Base-by-base conservation (phyloP, 2,329 filamentous ascomycete species). In the Aureobasidium sp. region DNA sequence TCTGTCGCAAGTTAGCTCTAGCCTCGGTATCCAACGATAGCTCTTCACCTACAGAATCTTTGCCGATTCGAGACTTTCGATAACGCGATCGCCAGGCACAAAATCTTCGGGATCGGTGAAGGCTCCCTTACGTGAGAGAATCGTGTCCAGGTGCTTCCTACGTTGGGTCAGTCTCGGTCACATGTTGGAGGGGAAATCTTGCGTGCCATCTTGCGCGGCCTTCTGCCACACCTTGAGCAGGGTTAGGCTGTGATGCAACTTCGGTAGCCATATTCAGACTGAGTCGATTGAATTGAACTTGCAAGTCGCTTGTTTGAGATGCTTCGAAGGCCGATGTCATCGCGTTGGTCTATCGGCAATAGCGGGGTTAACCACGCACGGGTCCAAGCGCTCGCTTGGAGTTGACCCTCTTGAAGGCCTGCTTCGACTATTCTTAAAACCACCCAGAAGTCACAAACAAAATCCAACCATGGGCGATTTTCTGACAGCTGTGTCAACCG, bases 131-230 rank as follows among this genome's bases (percentile, higher is more conserved):
- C 85, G 86, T 61, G 81, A 85, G 60, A 95, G 82, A 65, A 96
- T 85, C 64, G 82, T 86, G 74, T 97, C 85, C 61, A 97, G 82
- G 72, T 95, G 87, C 73, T 84, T 86, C 91, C 91, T 69, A 61
- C 64, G 64, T 62, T 62, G 33, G 64, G 63, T 43, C 49, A 51
- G 11, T 47, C 10, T 23, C 7, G 54, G 11, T 7, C 10, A 7
- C 5, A 13, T 40, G 9, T 43, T 38, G 31, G 7, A 17, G 7
- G 5, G 11, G 7, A 19, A 13, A 35, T 27, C 8, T 21, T 5
- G 17, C 46, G 17, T 29, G 61, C 62, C 62, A 64, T 62, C 60
- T 64, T 8, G 60, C 35, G 15, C 57, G 43, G n/a, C 13, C 35
- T 25, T 10, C 46, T 23, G 37, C 27, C 8, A n/a, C 33, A 3